Conservation (phyloP, 345 rosid species). For the Microthlaspi erraticum region DNA sequence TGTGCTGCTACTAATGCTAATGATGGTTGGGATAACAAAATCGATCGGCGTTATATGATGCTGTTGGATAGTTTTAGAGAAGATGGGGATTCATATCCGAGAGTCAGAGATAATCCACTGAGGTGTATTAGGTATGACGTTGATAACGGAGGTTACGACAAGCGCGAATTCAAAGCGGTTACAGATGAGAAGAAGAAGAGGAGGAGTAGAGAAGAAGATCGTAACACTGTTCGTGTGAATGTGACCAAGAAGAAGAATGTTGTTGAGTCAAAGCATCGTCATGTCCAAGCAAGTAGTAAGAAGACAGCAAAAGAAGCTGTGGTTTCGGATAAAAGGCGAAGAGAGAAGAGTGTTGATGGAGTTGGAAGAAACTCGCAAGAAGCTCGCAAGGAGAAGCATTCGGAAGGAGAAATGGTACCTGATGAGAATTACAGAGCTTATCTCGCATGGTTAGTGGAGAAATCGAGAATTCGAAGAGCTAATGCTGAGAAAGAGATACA, state of each 20-base stretch:
- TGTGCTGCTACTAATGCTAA: not conserved
- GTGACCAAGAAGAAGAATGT: slow-evolving; percentile 30
- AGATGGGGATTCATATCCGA: slow-evolving; percentile 44
- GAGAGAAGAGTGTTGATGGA: slow-evolving; percentile 26
- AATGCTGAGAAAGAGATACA: slow-evolving; percentile 1
- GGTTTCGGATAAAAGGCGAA: not conserved
- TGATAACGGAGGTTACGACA: slow-evolving; percentile 37
- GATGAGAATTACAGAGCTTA: slow-evolving; percentile 35
- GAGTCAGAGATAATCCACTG: slow-evolving; percentile 31
- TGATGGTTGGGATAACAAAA: slow-evolving; percentile 13
- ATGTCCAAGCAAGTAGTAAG: slow-evolving; percentile 2
- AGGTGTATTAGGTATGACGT: slow-evolving; percentile 40
- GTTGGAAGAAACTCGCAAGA: slow-evolving; percentile 15
- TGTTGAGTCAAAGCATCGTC: slow-evolving; percentile 19
- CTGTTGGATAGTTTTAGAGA: slow-evolving; percentile 48
- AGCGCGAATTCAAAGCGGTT: not conserved
- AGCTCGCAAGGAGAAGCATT: slow-evolving; percentile 9
- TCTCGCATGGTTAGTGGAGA: slow-evolving; percentile 32
- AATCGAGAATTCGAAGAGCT: not conserved
- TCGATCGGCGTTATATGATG: slow-evolving; percentile 48
- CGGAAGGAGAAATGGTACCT: not conserved
- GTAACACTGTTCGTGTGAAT: not conserved
- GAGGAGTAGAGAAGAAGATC: slow-evolving; percentile 8
- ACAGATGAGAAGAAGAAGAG: not conserved
- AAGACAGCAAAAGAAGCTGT: slow-evolving; percentile 5